Evolutionary conservation across 2,329 filamentous ascomycete species (phyloP).

Genomic region (Talaromyces sp.): DNA sequence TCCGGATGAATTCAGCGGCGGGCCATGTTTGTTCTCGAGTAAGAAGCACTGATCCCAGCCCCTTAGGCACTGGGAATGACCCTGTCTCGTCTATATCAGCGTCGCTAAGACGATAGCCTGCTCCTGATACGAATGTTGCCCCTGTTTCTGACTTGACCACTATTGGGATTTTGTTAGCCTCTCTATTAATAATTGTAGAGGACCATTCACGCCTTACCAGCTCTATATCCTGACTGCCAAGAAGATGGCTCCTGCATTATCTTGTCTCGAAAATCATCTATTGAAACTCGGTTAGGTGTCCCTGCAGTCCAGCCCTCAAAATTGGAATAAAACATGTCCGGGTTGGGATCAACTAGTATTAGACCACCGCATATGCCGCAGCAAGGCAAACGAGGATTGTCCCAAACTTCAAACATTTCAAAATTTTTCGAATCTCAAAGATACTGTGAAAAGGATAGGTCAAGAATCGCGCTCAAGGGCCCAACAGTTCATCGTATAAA

Average conservation of each 20-base stretch:
- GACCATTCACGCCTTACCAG: neutral
- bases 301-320: neutral
- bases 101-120: neutral
- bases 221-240: slow-evolving; percentile 9
- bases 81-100: neutral
- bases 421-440: neutral
- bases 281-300: neutral
- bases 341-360: neutral
- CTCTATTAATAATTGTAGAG: neutral
- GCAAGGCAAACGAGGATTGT: neutral
- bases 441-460: neutral
- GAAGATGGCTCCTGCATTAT: neutral
- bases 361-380: slow-evolving; percentile 1
- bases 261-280: neutral
- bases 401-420: neutral
- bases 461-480: neutral
- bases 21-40: neutral
- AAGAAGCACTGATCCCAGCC: neutral
- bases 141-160: neutral
- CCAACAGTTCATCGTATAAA: neutral
- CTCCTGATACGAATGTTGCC: slow-evolving; percentile 1
- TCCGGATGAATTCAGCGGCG: neutral
- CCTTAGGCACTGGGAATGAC: neutral
- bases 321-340: neutral
- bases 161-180: neutral